phyloP scores from a whole-genome alignment of 208 protist species.

The Crithidia sp. region DNA sequence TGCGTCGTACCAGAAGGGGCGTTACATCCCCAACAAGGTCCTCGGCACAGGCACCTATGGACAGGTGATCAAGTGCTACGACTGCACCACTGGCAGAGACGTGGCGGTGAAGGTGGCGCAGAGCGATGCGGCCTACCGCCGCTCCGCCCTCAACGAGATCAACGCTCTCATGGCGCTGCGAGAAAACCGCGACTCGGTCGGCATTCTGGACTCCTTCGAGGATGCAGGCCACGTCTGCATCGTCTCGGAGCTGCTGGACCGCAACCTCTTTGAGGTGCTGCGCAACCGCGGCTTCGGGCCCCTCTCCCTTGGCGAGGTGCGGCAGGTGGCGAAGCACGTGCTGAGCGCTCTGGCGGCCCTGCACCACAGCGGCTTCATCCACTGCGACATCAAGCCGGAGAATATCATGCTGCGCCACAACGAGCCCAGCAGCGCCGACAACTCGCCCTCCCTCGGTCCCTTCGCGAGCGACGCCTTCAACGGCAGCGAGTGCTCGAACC shows the following conservation, averaged over 20 bases:
- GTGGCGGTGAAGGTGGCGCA: conserved; percentile 91
- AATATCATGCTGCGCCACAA: conserved; percentile 90
- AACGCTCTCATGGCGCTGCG: conserved; percentile 54
- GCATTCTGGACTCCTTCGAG: conserved; percentile 82
- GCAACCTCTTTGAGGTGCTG: conserved; percentile 80
- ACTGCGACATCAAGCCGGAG: conserved; percentile 98
- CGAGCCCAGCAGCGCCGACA: conserved; percentile 8
- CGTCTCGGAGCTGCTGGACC: conserved; percentile 78
- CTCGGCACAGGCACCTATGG: conserved; percentile 94
- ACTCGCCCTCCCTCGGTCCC: conserved; percentile 20
- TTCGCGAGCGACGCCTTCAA: conserved; percentile 21
- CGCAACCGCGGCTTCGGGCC: conserved; percentile 53
- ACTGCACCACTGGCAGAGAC: conserved; percentile 74
- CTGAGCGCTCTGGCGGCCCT: conserved; percentile 58
- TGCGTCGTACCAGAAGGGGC: conserved; percentile 53
- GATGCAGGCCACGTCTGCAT: conserved; percentile 83
- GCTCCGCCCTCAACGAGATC: conserved; percentile 86
- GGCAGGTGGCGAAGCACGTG: conserved; percentile 56
- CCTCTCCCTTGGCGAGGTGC: conserved; percentile 59
- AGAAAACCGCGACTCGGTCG: conserved; percentile 44
- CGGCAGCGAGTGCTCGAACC: conserved; percentile 25
- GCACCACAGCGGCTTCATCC: conserved; percentile 89
- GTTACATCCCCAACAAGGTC: conserved; percentile 72
- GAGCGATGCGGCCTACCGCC: conserved; percentile 77
- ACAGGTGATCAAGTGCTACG: conserved; percentile 86